Evolutionary conservation across 805 yeast genomes (phyloP), one percentile per base, ranked within the genome.

Genomic region (Diddensiella caesifluorescens): DNA sequence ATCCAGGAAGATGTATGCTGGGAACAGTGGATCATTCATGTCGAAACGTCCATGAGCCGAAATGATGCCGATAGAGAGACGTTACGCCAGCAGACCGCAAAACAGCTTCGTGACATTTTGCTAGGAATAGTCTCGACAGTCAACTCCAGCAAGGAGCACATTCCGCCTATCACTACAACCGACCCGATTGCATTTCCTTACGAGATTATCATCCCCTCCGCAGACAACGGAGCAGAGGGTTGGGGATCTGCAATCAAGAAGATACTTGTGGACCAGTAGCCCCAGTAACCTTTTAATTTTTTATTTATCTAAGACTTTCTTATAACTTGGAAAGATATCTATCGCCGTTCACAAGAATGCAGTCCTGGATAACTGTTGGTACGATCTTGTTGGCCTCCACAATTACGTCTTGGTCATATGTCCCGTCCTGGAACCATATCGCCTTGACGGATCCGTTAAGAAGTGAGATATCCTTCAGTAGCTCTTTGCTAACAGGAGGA

Each of bases 391-490:
- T 35, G 2, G 62, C 65, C n/a, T 57, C 38, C 22, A 48, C 52
- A 33, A 53, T 38, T 13, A 81, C 64, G 9, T 65, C 69, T 2
- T 57, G 54, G 52, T 81, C 79, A 50, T 74, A 83, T 18, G 87
- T 74, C 0, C 94, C 95, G 0, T 95, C 95, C 55, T 85, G 95
- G 50, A 83, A 79, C 95, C 95, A 86, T 12, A 83, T 63, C 1
- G 80, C 77, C 51, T 72, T 73, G 12, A 82, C 62, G 0, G 62
- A 42, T 2, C 48, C 49, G 6, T 56, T 55, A 4, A 55, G 40
- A 12, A 54, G 39, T 22, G 60, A 52, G 44, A 74, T 61, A 12
- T 67, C 67, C 7, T 67, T 59, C 27, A 79, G 54, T 0, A 70
- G 56, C 4, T 68, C 57, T 13, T 70, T 63, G 1, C 87, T 75